phyloP scores from a whole-genome alignment of 108 stramenopile species.

The Cyclostephanos tholiformis region DNA sequence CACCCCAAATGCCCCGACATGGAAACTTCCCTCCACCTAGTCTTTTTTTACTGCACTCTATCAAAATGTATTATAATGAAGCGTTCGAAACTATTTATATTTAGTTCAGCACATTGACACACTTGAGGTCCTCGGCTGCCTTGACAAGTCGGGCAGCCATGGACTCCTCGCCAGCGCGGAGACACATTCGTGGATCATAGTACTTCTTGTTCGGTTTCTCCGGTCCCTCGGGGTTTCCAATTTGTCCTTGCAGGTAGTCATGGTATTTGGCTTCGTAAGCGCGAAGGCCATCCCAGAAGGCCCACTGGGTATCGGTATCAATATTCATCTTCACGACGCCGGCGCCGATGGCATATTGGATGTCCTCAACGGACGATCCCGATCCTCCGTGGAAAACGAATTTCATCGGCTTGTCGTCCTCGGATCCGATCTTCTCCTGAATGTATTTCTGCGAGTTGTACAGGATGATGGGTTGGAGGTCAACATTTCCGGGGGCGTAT shows the following conservation, averaged over 20 bases:
- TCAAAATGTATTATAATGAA: no score
- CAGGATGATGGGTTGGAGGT: slow-evolving; percentile 92
- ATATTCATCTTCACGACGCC: slow-evolving; percentile 99
- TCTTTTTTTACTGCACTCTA: no score
- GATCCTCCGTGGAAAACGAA: slow-evolving; percentile 98
- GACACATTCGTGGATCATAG: slow-evolving; percentile 93
- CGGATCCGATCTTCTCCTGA: slow-evolving; percentile 89
- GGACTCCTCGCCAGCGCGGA: slow-evolving; percentile 91
- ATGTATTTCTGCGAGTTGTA: slow-evolving; percentile 91
- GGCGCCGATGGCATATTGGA: slow-evolving; percentile 86
- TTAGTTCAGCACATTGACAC: slow-evolving; percentile 89
- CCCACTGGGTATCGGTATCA: slow-evolving; percentile 98
- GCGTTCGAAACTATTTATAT: no score
- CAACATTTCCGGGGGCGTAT: slow-evolving; percentile 95
- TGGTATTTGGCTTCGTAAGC: slow-evolving; percentile 90
- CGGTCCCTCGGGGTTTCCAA: slow-evolving; percentile 95
- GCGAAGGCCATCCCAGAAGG: slow-evolving; percentile 92
- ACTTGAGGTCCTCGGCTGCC: slow-evolving; percentile 92
- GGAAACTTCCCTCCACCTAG: no score
- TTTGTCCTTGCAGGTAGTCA: slow-evolving; percentile 95
- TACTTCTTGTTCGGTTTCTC: slow-evolving; percentile 99
- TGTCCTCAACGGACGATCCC: slow-evolving; percentile 91
- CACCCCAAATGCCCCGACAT: no score
- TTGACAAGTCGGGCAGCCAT: slow-evolving; percentile 90
- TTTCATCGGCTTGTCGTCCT: slow-evolving; percentile 89